These are phyloP conservation scores for Plectranthus barbatus DNA, from an alignment of 257 asterid genomes.

Conservation along the genomic window DNA sequence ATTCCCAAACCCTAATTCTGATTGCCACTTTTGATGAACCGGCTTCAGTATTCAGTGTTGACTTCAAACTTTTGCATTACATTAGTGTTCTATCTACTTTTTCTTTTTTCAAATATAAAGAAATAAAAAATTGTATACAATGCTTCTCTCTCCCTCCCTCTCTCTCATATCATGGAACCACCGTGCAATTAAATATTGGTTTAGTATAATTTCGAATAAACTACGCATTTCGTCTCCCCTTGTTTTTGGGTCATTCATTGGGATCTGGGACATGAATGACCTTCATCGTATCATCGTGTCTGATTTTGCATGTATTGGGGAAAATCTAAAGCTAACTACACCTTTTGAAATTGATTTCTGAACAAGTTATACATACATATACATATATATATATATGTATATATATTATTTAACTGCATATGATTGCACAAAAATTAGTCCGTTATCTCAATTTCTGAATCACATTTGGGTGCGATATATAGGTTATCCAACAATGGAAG, in stretches of 20 bases:
- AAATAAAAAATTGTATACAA: not conserved
- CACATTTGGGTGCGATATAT: not conserved
- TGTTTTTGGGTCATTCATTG: constrained; percentile 17
- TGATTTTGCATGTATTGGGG: constrained; percentile 12
- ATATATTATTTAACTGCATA: not conserved
- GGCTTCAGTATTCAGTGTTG: not conserved
- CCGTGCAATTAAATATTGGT: constrained; percentile 17
- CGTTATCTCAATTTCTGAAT: not conserved
- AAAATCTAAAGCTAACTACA: not conserved
- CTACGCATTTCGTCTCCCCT: constrained; percentile 17
- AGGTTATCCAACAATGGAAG: not conserved
- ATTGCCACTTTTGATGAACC: constrained; percentile 1
- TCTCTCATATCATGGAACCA: constrained; percentile 40
- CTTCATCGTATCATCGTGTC: constrained; percentile 17
- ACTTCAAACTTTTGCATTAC: not conserved
- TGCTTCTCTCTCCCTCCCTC: too few relatives aligned
- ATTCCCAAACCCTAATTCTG: constrained; percentile 29
- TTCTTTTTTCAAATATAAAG: not conserved
- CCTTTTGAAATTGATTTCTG: not conserved
- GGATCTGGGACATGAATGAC: constrained; percentile 35
- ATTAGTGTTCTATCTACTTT: not conserved
- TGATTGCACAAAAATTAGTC: not conserved
- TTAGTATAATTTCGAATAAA: constrained; percentile 5
- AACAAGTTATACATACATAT: not conserved
- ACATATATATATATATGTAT: not conserved